A percentile compares a stretch with the other conserved stretches of the same genome.
Conservation (phyloP, 208 protist species). For the Polymyxa betae region DNA sequence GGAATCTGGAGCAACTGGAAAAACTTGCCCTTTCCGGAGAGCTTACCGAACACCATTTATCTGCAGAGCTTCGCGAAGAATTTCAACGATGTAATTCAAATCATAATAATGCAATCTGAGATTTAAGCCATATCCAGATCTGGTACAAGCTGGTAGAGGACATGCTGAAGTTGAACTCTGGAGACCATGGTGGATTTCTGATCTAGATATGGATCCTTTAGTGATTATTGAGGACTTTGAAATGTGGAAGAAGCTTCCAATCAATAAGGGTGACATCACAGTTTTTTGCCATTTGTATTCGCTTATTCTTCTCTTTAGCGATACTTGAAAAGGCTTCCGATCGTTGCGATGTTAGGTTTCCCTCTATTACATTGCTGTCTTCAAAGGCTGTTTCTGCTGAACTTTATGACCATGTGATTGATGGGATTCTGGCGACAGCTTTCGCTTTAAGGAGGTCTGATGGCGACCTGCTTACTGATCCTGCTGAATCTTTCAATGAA, state of each 20-base stretch:
- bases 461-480: background rate
- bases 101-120: background rate
- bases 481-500: background rate
- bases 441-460: background rate
- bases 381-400: background rate
- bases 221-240: background rate
- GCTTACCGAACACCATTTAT: background rate
- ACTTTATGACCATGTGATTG: background rate
- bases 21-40: background rate
- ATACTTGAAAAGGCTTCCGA: background rate
- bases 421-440: background rate
- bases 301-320: background rate
- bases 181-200: background rate
- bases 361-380: background rate
- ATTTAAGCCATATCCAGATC: background rate
- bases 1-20: background rate
- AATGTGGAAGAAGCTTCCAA: background rate
- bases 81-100: background rate
- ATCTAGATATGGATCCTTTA: background rate
- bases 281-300: background rate
- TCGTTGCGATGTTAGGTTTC: background rate
- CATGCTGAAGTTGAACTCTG: background rate
- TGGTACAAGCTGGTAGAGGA: background rate
- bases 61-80: background rate
- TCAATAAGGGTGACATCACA: background rate